phyloP scores from a whole-genome alignment of 495 filamentous ascomycete species.

The Aspergillus baeticus region DNA sequence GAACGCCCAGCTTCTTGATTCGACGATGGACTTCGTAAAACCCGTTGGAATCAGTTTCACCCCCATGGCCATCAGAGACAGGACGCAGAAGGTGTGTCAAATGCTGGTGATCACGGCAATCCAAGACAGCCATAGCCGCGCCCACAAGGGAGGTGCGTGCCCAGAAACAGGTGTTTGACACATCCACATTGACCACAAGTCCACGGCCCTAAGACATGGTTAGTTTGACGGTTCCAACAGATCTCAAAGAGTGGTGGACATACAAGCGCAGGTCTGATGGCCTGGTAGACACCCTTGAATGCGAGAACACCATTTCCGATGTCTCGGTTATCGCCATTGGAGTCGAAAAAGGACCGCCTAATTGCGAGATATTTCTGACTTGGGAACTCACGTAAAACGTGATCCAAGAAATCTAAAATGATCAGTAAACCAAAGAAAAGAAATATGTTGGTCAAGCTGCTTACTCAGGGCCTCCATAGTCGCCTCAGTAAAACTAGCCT shows the following conservation, averaged over 20 bases:
- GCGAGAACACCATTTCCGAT: slow-evolving; percentile 65
- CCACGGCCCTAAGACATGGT: slow-evolving; percentile 40
- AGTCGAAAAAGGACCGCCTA: slow-evolving; percentile 74
- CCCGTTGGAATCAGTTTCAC: slow-evolving; percentile 15
- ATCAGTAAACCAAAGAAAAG: slow-evolving; percentile 16
- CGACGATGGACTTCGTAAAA: slow-evolving; percentile 39
- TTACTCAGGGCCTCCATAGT: slow-evolving; percentile 78
- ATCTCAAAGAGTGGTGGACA: slow-evolving; percentile 14
- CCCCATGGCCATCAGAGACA: slow-evolving; percentile 21
- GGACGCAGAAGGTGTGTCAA: slow-evolving; percentile 21
- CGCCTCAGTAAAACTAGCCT: slow-evolving; percentile 55
- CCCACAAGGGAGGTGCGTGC: slow-evolving; percentile 33
- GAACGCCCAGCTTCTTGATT: slow-evolving; percentile 65
- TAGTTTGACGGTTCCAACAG: slow-evolving; percentile 7
- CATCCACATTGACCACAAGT: slow-evolving; percentile 77
- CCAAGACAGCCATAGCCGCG: slow-evolving; percentile 26
- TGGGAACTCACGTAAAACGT: slow-evolving; percentile 76
- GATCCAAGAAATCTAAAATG: slow-evolving; percentile 73
- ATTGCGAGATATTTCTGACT: slow-evolving; percentile 61
- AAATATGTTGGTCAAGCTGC: slow-evolving; percentile 11
- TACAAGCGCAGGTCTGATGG: slow-evolving; percentile 67
- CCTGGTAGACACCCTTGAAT: slow-evolving; percentile 81
- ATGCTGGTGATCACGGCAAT: slow-evolving; percentile 22
- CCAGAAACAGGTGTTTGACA: slow-evolving; percentile 42
- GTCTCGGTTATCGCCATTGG: slow-evolving; percentile 31